Evolutionary conservation across 2,329 filamentous ascomycete species (phyloP), one percentile per base, ranked within the genome.

Genomic region (Aspergillus luchuensis): DNA sequence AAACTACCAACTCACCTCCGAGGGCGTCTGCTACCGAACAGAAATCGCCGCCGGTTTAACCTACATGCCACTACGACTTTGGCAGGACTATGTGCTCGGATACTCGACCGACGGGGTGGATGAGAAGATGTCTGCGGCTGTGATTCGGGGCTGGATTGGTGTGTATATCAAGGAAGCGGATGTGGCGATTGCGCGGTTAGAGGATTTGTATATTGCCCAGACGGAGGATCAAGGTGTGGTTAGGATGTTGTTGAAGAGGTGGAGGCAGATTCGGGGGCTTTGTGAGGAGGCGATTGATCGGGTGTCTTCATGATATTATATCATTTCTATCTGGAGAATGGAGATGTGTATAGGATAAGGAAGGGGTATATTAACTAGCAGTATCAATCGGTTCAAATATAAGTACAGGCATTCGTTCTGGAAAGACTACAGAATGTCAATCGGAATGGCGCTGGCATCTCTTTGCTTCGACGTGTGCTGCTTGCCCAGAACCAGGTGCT

Each of bases 401-500:
- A 50, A 30, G 47, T 50, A 50, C 47, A 50, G 23, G 10, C 15
- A 6, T 8, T 1, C 23, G n/a, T n/a, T 19, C 47, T 11, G 28
- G 11, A 13, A 13, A 36, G 25, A 5, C 30, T 30, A 50, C 47
- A 30, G 15, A 56, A 67, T 47, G 41, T 67, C 67, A 38, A 79
- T 63, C 3, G 77, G 77, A 41, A 79, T 70, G 4, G 73, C 70
- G 8, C 64, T 67, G 19, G 64, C 63, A 57, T 75, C 70, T 57
- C 65, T 65, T 54, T 71, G 66, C 41, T 68, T 66, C 21, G 80
- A 71, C 69, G 86, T 76, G 41, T 75, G 72, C 48, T 83, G 78
- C 79, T 90, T 94, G 23, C 87, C 90, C 71, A 90, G 87, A 52
- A 97, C 87, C 78, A 92, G 77, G 56, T 88, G 81, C 74, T 89